Percentiles rank a stretch among this genome's conserved stretches.
phyloP scores from a whole-genome alignment of 768 basidiomycete species.

The Stropharia rugosoannulata region DNA sequence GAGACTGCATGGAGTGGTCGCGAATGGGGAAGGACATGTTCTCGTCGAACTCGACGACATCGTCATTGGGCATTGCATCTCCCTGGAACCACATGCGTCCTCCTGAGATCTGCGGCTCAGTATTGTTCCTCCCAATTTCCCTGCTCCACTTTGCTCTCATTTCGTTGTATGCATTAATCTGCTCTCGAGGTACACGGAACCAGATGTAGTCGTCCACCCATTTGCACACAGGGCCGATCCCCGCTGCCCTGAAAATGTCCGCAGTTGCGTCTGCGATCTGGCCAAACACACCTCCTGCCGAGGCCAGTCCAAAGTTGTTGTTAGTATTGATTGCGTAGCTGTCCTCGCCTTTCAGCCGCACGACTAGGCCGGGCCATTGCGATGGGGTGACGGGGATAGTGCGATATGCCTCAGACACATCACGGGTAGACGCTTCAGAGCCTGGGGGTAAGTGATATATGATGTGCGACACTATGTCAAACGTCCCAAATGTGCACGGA shows the following conservation, averaged over 20 bases:
- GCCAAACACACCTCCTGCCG: conserved; percentile 24
- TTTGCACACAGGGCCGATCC: conserved; percentile 27
- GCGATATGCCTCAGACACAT: conserved; percentile 14
- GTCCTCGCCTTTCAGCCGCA: conserved; percentile 16
- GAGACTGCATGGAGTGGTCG: conserved; percentile 22
- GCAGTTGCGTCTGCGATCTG: conserved; percentile 18
- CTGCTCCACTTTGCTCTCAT: conserved; percentile 2
- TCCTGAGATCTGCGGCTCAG: background rate
- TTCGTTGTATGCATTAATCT: conserved; percentile 24
- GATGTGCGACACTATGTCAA: conserved; percentile 25
- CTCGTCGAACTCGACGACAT: conserved; percentile 28
- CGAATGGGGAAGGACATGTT: conserved; percentile 17
- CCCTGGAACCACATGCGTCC: conserved; percentile 25
- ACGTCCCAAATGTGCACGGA: conserved; percentile 44
- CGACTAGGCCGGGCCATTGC: conserved; percentile 37
- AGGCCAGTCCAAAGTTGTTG: conserved; percentile 18
- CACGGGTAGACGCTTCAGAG: conserved; percentile 32
- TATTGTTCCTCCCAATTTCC: background rate
- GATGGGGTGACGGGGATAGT: conserved; percentile 27
- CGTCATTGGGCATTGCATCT: conserved; percentile 11
- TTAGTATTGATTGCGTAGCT: conserved; percentile 22
- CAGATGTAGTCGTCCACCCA: conserved; percentile 35
- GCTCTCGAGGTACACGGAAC: conserved; percentile 19
- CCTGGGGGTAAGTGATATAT: conserved; percentile 32
- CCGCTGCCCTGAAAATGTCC: conserved; percentile 19